phyloP scores from a whole-genome alignment of 148 eudicot genomes.

The Chenopodium formosanum region DNA sequence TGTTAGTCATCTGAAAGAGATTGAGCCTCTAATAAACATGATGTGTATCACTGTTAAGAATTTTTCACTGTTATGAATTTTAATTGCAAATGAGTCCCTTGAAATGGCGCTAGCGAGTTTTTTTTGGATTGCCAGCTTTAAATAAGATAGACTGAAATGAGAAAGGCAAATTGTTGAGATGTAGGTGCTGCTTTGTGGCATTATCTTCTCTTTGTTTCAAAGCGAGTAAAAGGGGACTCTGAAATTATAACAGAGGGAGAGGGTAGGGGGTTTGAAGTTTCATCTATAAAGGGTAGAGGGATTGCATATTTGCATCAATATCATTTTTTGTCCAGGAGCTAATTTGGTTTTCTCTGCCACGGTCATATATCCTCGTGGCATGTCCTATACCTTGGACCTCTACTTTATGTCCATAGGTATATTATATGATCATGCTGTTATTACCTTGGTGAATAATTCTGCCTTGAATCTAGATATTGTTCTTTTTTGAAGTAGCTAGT shows the following conservation, averaged over 20 bases:
- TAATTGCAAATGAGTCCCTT: neutral
- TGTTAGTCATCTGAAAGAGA: neutral
- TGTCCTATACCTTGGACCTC: neutral
- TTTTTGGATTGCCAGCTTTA: neutral
- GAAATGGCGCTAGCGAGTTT: neutral
- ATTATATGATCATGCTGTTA: neutral
- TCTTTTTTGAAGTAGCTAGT: conserved; percentile 1
- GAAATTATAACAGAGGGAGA: neutral
- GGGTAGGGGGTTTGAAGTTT: neutral
- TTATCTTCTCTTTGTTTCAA: neutral
- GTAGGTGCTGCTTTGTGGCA: neutral
- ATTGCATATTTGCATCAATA: neutral
- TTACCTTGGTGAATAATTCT: neutral
- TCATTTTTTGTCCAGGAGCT: neutral
- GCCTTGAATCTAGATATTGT: neutral
- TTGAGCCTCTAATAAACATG: no score
- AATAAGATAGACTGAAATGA: neutral
- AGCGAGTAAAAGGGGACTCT: neutral
- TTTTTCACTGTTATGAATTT: neutral
- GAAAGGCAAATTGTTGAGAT: neutral
- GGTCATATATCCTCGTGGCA: neutral
- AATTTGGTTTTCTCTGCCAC: neutral
- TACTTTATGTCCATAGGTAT: neutral
- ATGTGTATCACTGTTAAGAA: no score
- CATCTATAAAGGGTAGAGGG: neutral